These are phyloP conservation scores for Neofusicoccum kwambonambiense DNA, from an alignment of 2,329 filamentous ascomycete species.

Conservation along the genomic window DNA sequence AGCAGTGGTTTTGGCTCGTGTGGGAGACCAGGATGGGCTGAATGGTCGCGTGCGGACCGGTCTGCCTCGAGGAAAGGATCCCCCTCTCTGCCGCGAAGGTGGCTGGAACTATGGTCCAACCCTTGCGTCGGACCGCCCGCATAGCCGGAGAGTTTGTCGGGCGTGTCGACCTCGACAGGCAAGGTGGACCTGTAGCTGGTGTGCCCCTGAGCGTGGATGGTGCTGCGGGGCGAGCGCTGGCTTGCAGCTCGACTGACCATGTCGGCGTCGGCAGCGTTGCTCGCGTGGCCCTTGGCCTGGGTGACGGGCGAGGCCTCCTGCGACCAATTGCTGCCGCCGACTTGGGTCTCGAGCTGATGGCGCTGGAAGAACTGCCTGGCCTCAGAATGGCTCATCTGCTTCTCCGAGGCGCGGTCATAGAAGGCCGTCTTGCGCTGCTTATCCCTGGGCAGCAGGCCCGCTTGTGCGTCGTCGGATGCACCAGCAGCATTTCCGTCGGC, in stretches of 20 bases:
- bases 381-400: conserved; percentile 90
- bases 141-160: conserved; percentile 30
- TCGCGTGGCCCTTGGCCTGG: conserved; percentile 41
- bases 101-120: conserved; percentile 21
- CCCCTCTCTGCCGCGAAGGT: conserved; percentile 9
- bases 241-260: conserved; percentile 41
- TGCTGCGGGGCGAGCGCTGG: conserved; percentile 42
- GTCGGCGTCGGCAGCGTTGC: conserved; percentile 30
- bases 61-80: conserved; percentile 47
- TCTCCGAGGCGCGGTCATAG: conserved; percentile 91
- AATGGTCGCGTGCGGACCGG: conserved; percentile 48
- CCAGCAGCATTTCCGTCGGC: conserved; percentile 24
- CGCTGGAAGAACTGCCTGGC: conserved; percentile 95
- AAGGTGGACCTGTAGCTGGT: conserved; percentile 28
- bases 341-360: conserved; percentile 65
- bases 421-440: conserved; percentile 73
- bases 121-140: conserved; percentile 31
- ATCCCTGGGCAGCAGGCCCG: conserved; percentile 47
- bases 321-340: conserved; percentile 35
- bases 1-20: conserved; percentile 58
- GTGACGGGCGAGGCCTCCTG: conserved; percentile 44
- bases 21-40: conserved; percentile 51
- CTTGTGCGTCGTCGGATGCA: conserved; percentile 27
- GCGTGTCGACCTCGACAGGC: conserved; percentile 34
- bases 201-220: conserved; percentile 11